Evolutionary conservation across 2,329 filamentous ascomycete species (phyloP), one percentile per base, ranked within the genome.

Genomic region (Coleophoma crateriformis): DNA sequence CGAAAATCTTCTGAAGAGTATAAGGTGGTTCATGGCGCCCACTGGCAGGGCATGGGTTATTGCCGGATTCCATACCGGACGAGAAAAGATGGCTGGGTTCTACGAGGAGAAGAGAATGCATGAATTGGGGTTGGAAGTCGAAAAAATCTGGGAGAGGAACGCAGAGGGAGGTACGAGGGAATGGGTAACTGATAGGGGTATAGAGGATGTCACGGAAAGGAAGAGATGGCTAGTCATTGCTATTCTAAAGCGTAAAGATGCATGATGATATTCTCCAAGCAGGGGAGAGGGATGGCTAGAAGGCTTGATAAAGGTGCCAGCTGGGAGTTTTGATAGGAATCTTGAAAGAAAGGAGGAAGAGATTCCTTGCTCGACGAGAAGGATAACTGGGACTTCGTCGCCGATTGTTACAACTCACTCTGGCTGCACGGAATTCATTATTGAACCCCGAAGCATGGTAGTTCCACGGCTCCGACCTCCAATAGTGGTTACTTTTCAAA

Each of bases 191-290:
- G 80, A 85, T 59, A 73, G 83, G 7, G 82, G 82, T 1, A 58
- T 67, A 20, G 85, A 89, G 61, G 77, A 87, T 61, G 67, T 77
- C 4, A 76, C 73, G 1, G 77, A 76, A 62, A 71, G 82, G 59
- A 90, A 89, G 70, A 77, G 81, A 55, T 90, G 86, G 85, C 68
- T 88, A n/a, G 79, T 81, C 4, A 71, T 88, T 49, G 78, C 73
- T 4, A 68, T 77, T 50, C 60, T 84, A 58, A 76, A 57, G 55
- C 63, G 53, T 49, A 56, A 39, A 27, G 27, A 27, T 27, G 8
- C 27, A 27, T 10, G 27, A 10, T 27, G 27, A 27, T 27, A 19
- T 3, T 3, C 19, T 7, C 27, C 6, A 27, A 27, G 27, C 3
- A 27, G 27, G 27, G 27, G 6, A 7, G 27, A 27, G 27, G 27